A percentile compares a stretch with the other conserved stretches of the same genome.
Conservation (phyloP, 116 monocot genomes). For the Phalaenopsis hybrid region DNA sequence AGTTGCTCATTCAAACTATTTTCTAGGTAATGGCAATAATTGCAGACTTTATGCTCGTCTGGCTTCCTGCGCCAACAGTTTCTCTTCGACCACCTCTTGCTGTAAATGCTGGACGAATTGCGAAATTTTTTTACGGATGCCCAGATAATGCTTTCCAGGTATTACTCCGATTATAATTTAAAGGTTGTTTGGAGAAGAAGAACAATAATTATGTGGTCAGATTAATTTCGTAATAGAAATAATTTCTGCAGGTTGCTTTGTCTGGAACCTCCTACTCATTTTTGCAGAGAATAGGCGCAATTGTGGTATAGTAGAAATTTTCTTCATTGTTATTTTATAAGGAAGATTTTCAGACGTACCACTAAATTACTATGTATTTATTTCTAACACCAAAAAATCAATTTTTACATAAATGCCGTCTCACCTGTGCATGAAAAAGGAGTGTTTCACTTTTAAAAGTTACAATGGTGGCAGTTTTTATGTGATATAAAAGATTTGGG, state of each 20-base stretch:
- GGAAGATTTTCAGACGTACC: too few species aligned
- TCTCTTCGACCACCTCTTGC: slow-evolving; percentile 67
- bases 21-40: slow-evolving; percentile 84
- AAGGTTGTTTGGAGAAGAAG: background rate
- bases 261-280: slow-evolving; percentile 84
- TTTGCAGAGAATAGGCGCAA: slow-evolving; percentile 90
- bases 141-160: slow-evolving; percentile 99
- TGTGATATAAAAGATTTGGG: too few species aligned
- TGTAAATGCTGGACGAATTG: slow-evolving; percentile 63
- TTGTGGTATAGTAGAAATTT: slow-evolving; percentile 48
- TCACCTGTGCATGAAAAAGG: too few species aligned
- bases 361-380: too few species aligned
- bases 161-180: slow-evolving; percentile 12
- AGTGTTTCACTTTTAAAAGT: too few species aligned
- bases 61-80: slow-evolving; percentile 97
- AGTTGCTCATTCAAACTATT: slow-evolving; percentile 10
- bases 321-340: background rate
- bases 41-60: slow-evolving; percentile 99
- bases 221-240: background rate
- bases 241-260: slow-evolving; percentile 67
- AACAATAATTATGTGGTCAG: background rate
- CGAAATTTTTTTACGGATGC: slow-evolving; percentile 74
- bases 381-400: too few species aligned
- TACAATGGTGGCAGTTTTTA: too few species aligned
- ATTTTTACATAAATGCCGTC: too few species aligned